Evolutionary conservation across 2,329 filamentous ascomycete species (phyloP).

Genomic region (Aspergillus amoenus): DNA sequence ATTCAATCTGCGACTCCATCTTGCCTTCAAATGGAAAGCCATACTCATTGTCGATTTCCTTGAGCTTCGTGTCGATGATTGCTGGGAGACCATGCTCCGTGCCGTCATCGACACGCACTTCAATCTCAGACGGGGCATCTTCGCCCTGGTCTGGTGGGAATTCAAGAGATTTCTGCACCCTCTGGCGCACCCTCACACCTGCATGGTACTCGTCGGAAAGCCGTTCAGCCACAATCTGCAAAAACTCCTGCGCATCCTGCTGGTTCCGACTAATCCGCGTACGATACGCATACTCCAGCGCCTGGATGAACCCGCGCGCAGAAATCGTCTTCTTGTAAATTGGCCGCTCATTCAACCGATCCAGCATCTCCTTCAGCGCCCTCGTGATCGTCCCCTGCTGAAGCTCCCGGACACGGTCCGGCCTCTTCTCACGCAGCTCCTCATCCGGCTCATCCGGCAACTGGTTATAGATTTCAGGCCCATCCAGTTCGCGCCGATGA

Average conservation of each 20-base stretch:
- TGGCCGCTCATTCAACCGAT: slow-evolving; percentile 87
- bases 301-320: slow-evolving; percentile 77
- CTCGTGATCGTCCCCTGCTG: slow-evolving; percentile 81
- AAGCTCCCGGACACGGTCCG: slow-evolving; percentile 57
- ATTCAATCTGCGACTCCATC: slow-evolving; percentile 93
- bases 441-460: slow-evolving; percentile 50
- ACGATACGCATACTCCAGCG: slow-evolving; percentile 80
- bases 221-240: slow-evolving; percentile 89
- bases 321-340: slow-evolving; percentile 93
- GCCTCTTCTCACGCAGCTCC: slow-evolving; percentile 36
- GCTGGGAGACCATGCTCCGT: slow-evolving; percentile 32
- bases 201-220: slow-evolving; percentile 93
- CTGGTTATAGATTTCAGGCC: slow-evolving; percentile 69
- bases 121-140: slow-evolving; percentile 29
- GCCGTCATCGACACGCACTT: slow-evolving; percentile 38
- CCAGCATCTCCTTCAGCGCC: slow-evolving; percentile 88
- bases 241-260: slow-evolving; percentile 95
- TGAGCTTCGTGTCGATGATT: slow-evolving; percentile 39
- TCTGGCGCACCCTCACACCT: slow-evolving; percentile 67
- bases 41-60: slow-evolving; percentile 38
- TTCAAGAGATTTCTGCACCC: slow-evolving; percentile 28
- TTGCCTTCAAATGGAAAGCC: slow-evolving; percentile 90
- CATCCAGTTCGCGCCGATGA: slow-evolving; percentile 78
- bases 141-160: slow-evolving; percentile 18
- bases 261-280: slow-evolving; percentile 92